phyloP scores from a whole-genome alignment of 768 basidiomycete species.

The Auricularia auricula-judae region DNA sequence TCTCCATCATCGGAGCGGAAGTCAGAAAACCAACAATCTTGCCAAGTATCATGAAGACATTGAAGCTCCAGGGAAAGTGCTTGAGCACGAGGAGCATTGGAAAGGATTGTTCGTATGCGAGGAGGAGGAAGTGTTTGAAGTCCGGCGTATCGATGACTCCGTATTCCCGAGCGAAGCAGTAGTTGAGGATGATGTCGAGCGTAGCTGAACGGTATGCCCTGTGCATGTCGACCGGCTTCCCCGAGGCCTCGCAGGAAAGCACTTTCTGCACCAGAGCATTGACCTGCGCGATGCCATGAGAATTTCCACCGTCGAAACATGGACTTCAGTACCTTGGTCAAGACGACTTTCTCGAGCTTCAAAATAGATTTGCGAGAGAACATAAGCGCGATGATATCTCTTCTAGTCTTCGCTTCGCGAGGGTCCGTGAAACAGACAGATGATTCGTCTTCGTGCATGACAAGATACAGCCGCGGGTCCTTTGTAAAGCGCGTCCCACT shows the following conservation, averaged over 20 bases:
- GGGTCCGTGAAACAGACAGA: slow-evolving; percentile 26
- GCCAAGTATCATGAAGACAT: background rate
- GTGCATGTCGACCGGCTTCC: slow-evolving; percentile 17
- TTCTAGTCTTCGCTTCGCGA: slow-evolving; percentile 23
- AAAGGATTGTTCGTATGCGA: slow-evolving; percentile 9
- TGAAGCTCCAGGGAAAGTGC: background rate
- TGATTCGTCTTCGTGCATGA: slow-evolving; percentile 27
- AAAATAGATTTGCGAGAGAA: slow-evolving; percentile 31
- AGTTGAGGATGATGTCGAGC: slow-evolving; percentile 29
- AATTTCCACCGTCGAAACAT: background rate
- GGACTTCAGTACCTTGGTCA: slow-evolving; percentile 14
- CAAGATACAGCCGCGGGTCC: slow-evolving; percentile 24
- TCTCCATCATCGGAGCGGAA: background rate
- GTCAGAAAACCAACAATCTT: background rate
- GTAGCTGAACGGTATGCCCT: slow-evolving; percentile 29
- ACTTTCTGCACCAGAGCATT: slow-evolving; percentile 15
- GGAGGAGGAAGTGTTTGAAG: slow-evolving; percentile 23
- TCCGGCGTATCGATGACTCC: slow-evolving; percentile 19
- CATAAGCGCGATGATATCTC: slow-evolving; percentile 27
- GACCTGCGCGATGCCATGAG: slow-evolving; percentile 16
- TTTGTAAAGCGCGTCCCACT: slow-evolving; percentile 22
- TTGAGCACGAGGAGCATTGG: background rate
- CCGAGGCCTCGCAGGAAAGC: background rate
- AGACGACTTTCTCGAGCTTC: slow-evolving; percentile 24
- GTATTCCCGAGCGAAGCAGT: slow-evolving; percentile 25